Base-by-base conservation (phyloP, 2,329 filamentous ascomycete species). In the Aspergillus vadensis region DNA sequence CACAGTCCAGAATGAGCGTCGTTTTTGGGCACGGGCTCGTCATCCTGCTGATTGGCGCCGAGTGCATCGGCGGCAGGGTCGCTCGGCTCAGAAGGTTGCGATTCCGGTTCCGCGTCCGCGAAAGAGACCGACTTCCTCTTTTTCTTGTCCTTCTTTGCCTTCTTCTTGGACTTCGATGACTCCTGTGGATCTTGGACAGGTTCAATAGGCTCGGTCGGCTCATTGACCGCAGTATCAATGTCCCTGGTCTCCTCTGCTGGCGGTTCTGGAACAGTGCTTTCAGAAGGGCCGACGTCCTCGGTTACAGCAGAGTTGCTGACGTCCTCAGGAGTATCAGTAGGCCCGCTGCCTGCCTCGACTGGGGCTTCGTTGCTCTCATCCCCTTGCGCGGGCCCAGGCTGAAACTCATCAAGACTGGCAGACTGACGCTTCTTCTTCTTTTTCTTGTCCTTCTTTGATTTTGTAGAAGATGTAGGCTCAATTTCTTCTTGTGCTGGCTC, bases 71-170 rank as follows among this genome's bases (percentile, higher is more conserved):
- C 43, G 44, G 25, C 6, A 30, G 58, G 15, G n/a, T 65, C 54
- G 36, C 7, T 49, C 5, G 53, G 14, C 14, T 64, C 63, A 7
- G 41, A 27, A 23, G 32, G 14, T 32, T 64, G 30, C 15, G 14
- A 19, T 14, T 38, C 21, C 4, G 68, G 39, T 32, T 67, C 65
- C 14, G 65, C 69, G 49, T 70, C 72, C 58, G 72, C 71, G 12
- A 67, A 63, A 7, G 63, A 58, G n/a, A 67, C 64, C 21, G 65
- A 67, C 53, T 71, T 65, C 57, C 68, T 63, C 47, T 69, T 72
- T 41, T 73, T 73, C 63, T 70, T 73, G 32, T 70, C 71, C 62
- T 80, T 82, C 70, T 81, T 81, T 9, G 71, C 70, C 64, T 77
- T 81, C 59, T 74, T 76, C 63, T 72, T 74, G 5, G 66, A 64